Conservation (phyloP, 345 rosid genomes). For the Rhodamnia rubescens region DNA sequence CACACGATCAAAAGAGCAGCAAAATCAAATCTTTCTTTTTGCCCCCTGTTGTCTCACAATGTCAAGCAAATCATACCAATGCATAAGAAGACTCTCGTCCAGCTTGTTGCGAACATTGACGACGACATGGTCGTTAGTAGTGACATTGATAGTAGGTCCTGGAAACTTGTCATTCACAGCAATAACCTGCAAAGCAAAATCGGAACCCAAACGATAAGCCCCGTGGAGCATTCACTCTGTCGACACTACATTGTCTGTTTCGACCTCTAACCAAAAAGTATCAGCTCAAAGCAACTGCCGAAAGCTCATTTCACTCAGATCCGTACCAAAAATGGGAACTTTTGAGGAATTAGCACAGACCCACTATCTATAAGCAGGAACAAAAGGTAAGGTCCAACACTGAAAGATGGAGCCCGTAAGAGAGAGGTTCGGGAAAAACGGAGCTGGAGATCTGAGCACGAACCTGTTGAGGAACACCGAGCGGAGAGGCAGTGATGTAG, state of each 20-base stretch:
- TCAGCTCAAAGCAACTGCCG: background rate
- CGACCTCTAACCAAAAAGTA: background rate
- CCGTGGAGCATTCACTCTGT: background rate
- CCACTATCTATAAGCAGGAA: background rate
- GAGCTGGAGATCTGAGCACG: constrained; percentile 6
- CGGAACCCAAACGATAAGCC: background rate
- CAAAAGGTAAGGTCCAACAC: constrained; percentile 1
- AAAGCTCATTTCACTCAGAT: background rate
- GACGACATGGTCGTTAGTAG: constrained; percentile 79
- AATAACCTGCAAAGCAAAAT: constrained; percentile 54
- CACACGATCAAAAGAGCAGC: background rate
- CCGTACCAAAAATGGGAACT: constrained; percentile 17
- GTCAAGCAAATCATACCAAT: constrained; percentile 44
- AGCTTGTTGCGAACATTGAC: constrained; percentile 84
- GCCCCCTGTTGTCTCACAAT: background rate
- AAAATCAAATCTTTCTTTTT: background rate
- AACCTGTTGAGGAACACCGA: constrained; percentile 93
- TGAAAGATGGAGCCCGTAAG: constrained; percentile 6
- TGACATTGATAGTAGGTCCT: constrained; percentile 80
- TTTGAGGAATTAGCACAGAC: constrained; percentile 7
- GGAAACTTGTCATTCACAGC: constrained; percentile 90
- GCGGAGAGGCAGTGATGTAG: constrained; percentile 93
- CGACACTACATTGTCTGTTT: background rate
- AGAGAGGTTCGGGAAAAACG: background rate
- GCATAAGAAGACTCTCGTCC: constrained; percentile 77